Base-by-base conservation (phyloP, 306 rosid genomes). In the Prunus mongolica region DNA sequence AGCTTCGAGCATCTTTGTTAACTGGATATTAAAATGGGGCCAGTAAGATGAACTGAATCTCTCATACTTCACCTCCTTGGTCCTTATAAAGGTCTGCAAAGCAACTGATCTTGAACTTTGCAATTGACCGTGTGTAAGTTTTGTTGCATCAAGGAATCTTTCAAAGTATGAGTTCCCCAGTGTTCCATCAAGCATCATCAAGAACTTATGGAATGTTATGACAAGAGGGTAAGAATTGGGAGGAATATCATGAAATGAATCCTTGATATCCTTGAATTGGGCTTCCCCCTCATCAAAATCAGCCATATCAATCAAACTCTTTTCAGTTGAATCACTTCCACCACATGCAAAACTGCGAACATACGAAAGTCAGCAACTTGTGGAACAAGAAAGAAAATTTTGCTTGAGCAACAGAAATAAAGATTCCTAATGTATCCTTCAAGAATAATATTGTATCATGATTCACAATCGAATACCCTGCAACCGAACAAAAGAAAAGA, bases 151-250 rank as follows among this genome's bases (percentile, higher is more conserved):
- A 34, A 51, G 74, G 69, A 88, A 90, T 63, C 92, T 86, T 65
- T 81, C 91, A 77, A 92, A 92, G 81, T 76, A 92, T 7, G 97
- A 90, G 67, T 87, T 81, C 24, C 88, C 79, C 76, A 92, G 34
- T 34, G 96, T 84, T 72, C 92, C 90, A 76, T 92, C 96, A 41
- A 92, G 91, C 96, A 90, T 92, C 91, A 90, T 86, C 72, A 90
- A 67, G 79, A 92, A 86, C 78, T 92, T 90, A 28, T 87, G 81
- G 83, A 92, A 90, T 51, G 97, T 88, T 56, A 90, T 82, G 34
- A 88, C 93, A 41, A 92, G 89, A 22, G 96, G 97, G 69, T 82
- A 92, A 7, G 81, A 86, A 3, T 72, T 34, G 15, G 80, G 6
- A 6, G 93, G 84, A 81, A 90, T 80, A 83, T 87, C 75, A 44